phyloP scores from a whole-genome alignment of 495 filamentous ascomycete species.

The Podospora didyma region DNA sequence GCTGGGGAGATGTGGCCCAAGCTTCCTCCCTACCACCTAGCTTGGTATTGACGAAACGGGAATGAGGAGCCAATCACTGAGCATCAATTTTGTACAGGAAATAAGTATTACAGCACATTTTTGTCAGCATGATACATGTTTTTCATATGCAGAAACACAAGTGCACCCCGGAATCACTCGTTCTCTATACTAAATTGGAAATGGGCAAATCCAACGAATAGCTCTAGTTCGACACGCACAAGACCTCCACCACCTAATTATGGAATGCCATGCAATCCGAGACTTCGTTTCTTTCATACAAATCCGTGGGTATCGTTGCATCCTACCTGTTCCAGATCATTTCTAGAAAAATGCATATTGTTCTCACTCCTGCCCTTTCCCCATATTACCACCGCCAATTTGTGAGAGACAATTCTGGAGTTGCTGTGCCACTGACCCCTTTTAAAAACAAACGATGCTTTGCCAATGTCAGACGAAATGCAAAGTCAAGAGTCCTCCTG shows the following conservation, averaged over 20 bases:
- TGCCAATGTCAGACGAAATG: neutral
- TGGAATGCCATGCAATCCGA: neutral
- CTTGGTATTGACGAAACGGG: neutral
- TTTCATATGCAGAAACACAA: too few relatives aligned
- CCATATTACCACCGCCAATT: neutral
- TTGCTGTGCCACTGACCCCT: neutral
- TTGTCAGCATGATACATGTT: too few relatives aligned
- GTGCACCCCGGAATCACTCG: too few relatives aligned
- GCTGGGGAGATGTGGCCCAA: slow-evolving; percentile 23
- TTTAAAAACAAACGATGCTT: neutral
- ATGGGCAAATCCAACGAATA: too few relatives aligned
- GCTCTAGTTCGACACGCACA: too few relatives aligned
- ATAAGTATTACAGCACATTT: too few relatives aligned
- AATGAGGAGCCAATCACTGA: slow-evolving; percentile 3
- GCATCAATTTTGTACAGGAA: neutral
- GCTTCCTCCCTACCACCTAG: slow-evolving; percentile 9
- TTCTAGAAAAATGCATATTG: slow-evolving; percentile 8
- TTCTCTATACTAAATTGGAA: too few relatives aligned
- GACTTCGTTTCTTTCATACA: neutral
- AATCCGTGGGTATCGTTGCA: slow-evolving; percentile 1
- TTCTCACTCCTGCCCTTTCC: neutral
- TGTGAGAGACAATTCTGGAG: neutral
- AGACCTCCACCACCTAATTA: too few relatives aligned
- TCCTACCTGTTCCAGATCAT: neutral
- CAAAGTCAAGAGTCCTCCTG: too few relatives aligned